phyloP scores from a whole-genome alignment of 805 yeast species.

The Ogataea sp. region DNA sequence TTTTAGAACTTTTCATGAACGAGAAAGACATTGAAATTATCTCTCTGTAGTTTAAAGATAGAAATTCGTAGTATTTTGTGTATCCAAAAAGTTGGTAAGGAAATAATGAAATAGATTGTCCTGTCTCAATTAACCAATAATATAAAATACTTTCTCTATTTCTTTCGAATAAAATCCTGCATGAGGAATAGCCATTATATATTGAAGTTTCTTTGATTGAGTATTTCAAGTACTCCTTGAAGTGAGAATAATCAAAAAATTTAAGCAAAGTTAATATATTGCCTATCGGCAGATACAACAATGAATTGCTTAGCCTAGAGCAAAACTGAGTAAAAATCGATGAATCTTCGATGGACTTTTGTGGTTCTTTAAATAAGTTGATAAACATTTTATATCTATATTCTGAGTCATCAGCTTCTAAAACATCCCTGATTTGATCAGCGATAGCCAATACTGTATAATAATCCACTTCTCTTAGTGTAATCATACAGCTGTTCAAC shows the following conservation, averaged over 20 bases:
- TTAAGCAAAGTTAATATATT: slow-evolving; percentile 35
- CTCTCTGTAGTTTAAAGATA: slow-evolving; percentile 25
- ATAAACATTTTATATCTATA: neutral
- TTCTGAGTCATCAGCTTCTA: neutral
- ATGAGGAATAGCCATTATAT: slow-evolving; percentile 5
- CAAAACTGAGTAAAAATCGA: slow-evolving; percentile 32
- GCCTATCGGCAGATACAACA: slow-evolving; percentile 25
- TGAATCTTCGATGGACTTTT: slow-evolving; percentile 26
- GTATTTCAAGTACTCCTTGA: slow-evolving; percentile 22
- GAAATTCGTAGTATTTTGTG: slow-evolving; percentile 20
- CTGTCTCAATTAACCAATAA: slow-evolving; percentile 33
- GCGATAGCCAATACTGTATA: too few relatives aligned
- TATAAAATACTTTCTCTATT: slow-evolving; percentile 30
- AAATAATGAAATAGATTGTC: slow-evolving; percentile 22
- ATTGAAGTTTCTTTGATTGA: slow-evolving; percentile 21
- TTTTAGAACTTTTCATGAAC: neutral
- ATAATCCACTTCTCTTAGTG: too few relatives aligned
- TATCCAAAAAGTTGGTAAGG: slow-evolving; percentile 35
- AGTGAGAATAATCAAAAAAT: slow-evolving; percentile 24
- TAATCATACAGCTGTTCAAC: too few relatives aligned
- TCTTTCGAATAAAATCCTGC: slow-evolving; percentile 21
- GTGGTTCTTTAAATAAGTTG: slow-evolving; percentile 20
- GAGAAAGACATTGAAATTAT: slow-evolving; percentile 27
- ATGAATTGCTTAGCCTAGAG: slow-evolving; percentile 21
- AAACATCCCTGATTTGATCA: neutral